Percentiles rank a stretch among this genome's conserved stretches.
phyloP scores from a whole-genome alignment of 2,329 filamentous ascomycete genomes.

The Verticillium nonalfalfae region DNA sequence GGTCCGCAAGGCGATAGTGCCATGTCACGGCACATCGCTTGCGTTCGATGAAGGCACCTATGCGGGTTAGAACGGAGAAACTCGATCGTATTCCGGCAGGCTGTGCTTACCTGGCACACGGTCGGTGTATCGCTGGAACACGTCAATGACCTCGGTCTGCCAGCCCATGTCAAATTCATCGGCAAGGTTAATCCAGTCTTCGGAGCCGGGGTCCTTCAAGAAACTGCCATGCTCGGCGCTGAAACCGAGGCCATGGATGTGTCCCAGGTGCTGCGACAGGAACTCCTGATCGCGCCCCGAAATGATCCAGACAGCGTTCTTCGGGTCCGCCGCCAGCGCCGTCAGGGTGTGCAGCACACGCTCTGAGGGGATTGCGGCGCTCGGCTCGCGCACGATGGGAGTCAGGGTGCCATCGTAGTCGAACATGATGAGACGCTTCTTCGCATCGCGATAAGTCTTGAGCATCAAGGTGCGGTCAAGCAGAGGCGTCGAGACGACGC shows the following conservation, averaged over 20 bases:
- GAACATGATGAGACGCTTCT: slow-evolving; percentile 90
- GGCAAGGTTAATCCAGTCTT: slow-evolving; percentile 83
- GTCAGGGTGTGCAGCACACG: slow-evolving; percentile 75
- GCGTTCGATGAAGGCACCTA: slow-evolving; percentile 84
- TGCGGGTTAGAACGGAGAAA: not conserved
- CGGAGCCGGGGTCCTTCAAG: slow-evolving; percentile 70
- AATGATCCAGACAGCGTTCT: slow-evolving; percentile 96
- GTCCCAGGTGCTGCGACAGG: slow-evolving; percentile 83
- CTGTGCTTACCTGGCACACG: slow-evolving; percentile 63
- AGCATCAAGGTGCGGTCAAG: slow-evolving; percentile 71
- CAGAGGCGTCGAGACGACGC: slow-evolving; percentile 70
- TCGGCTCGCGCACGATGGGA: slow-evolving; percentile 87
- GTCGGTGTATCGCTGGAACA: slow-evolving; percentile 87
- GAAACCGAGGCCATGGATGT: slow-evolving; percentile 83
- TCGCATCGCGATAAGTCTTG: slow-evolving; percentile 65
- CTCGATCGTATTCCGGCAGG: not conserved
- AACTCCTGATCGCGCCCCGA: slow-evolving; percentile 92
- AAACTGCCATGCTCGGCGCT: slow-evolving; percentile 97
- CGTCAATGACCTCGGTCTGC: slow-evolving; percentile 76
- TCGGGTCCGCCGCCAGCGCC: slow-evolving; percentile 69
- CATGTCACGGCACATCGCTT: slow-evolving; percentile 94
- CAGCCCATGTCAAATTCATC: slow-evolving; percentile 86
- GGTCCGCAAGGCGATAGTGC: slow-evolving; percentile 92
- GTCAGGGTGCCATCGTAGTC: slow-evolving; percentile 98
- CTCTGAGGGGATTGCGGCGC: slow-evolving; percentile 81